phyloP scores from a whole-genome alignment of 352 stramenopile genomes.

The Phytophthora melonis region DNA sequence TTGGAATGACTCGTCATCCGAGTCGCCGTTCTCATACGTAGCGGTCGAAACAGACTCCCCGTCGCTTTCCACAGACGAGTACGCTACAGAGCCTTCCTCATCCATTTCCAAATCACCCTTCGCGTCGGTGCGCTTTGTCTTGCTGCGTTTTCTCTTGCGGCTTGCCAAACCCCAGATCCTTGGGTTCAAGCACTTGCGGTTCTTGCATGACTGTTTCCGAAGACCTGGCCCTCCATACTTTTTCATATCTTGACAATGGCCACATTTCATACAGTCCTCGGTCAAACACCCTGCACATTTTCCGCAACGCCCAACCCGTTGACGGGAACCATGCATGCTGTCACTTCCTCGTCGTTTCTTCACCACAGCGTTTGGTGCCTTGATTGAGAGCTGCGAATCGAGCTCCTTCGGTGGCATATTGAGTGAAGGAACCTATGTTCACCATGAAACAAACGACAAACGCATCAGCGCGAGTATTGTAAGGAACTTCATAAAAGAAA shows the following conservation, averaged over 20 bases:
- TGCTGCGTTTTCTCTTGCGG: slow-evolving; percentile 53
- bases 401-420: slow-evolving; percentile 7
- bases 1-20: slow-evolving; percentile 37
- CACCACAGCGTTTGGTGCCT: slow-evolving; percentile 20
- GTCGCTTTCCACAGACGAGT: slow-evolving; percentile 69
- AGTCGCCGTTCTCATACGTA: slow-evolving; percentile 35
- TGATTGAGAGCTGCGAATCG: slow-evolving; percentile 36
- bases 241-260: slow-evolving; percentile 91
- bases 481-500: not conserved
- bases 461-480: not conserved
- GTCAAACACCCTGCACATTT: slow-evolving; percentile 81
- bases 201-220: slow-evolving; percentile 90
- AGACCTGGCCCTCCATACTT: slow-evolving; percentile 89
- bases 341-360: slow-evolving; percentile 54
- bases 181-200: slow-evolving; percentile 84
- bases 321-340: slow-evolving; percentile 49
- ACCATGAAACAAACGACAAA: slow-evolving; percentile 14
- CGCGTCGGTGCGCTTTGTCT: slow-evolving; percentile 33
- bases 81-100: slow-evolving; percentile 51
- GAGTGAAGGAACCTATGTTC: slow-evolving; percentile 26
- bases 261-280: slow-evolving; percentile 89
- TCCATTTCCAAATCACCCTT: slow-evolving; percentile 54
- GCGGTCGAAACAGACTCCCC: slow-evolving; percentile 50
- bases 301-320: slow-evolving; percentile 81
- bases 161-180: slow-evolving; percentile 62